Base-by-base conservation (phyloP, 371 early-diverging fungal genomes). In the Mortierella sp. region DNA sequence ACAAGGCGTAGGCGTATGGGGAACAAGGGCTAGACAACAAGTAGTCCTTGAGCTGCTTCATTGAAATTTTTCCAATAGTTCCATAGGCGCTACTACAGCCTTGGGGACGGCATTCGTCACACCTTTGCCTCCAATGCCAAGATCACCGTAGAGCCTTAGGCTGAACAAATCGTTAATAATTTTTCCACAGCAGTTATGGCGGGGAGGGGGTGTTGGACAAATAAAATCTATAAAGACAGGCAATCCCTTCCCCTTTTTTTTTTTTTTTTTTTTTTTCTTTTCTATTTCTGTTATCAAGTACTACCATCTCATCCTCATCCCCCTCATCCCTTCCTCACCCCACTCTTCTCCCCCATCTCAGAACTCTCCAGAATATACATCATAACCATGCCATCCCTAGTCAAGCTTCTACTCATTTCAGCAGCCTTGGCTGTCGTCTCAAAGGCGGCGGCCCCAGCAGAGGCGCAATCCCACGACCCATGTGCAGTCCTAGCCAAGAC, bases 401-500 rank as follows among this genome's bases (percentile, higher is more conserved):
- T 37, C 28, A 16, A 21, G 0, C 29, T 60, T 28, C 14, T 62
- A 21, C 62, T 51, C 0, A 4, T n/a, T 14, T 25, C 52, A 0
- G 29, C 25, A n/a, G 26, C 62, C 2, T 50, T 50, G 47, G 50
- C 37, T 15, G n/a, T 44, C 44, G 0, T 37, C 45, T 43, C 55
- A 6, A n/a, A 18, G n/a, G 53, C 53, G n/a, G 53, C 53, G 9
- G 57, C 57, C 57, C 7, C 30, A 4, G 16, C 30, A 12, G 53
- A 12, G 3, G 25, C 25, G 53, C n/a, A 12, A 21, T 11, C 53
- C 16, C 9, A n/a, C 14, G 68, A 74, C 45, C 56, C 65, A 0
- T 74, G 74, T 14, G 46, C 47, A 0, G 44, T 37, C 18, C 74
- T 74, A 19, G 61, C 57, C 29, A 62, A 60, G 7, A 37, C 60